Evolutionary conservation across 352 stramenopile species (phyloP).

Genomic region (Globisporangium spiculum): DNA sequence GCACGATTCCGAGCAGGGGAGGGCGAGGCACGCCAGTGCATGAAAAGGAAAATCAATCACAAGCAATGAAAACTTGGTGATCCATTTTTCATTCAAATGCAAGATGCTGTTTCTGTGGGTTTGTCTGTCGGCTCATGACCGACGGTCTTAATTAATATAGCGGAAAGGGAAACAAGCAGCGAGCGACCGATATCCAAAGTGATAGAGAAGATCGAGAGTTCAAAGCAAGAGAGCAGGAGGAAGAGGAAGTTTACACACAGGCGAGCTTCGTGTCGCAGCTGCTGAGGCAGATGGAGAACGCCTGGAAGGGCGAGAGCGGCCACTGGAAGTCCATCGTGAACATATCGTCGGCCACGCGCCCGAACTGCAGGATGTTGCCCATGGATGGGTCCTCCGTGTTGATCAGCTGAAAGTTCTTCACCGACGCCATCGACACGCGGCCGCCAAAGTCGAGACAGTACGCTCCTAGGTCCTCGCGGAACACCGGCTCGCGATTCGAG

Average conservation of each 20-base stretch:
- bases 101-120: background rate
- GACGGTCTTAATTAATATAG: constrained; percentile 5
- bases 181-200: no score
- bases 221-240: background rate
- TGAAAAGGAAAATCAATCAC: background rate
- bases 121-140: background rate
- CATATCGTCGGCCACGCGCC: constrained; percentile 87
- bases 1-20: no score
- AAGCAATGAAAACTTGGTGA: background rate
- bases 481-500: constrained; percentile 83
- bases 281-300: constrained; percentile 87
- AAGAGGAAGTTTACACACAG: constrained; percentile 54
- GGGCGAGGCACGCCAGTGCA: no score
- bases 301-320: constrained; percentile 85
- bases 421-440: constrained; percentile 10
- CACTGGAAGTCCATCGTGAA: constrained; percentile 91
- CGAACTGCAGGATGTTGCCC: constrained; percentile 88
- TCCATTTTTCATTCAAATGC: background rate
- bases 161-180: background rate
- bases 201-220: background rate
- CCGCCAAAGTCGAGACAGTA: constrained; percentile 46
- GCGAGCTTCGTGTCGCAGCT: constrained; percentile 88
- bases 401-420: constrained; percentile 89
- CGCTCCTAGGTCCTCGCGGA: constrained; percentile 79
- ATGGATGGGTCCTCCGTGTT: constrained; percentile 79